Base-by-base conservation (phyloP, 2,329 filamentous ascomycete genomes). In the Fusarium concolor region DNA sequence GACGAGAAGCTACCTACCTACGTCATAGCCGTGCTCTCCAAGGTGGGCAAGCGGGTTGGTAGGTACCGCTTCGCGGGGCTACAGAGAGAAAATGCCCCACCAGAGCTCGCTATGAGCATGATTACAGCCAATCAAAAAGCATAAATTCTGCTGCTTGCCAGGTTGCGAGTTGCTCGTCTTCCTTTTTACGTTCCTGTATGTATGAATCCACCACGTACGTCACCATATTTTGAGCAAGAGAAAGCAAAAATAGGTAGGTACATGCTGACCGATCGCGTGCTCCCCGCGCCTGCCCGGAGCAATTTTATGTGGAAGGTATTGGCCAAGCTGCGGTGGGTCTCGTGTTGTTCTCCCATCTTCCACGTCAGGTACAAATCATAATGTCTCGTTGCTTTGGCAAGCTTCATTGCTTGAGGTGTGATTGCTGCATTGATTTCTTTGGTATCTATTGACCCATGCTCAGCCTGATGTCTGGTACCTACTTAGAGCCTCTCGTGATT, bases 101-200 rank as follows among this genome's bases (percentile, higher is more conserved):
- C 49, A 41, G 53, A 62, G 55, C 31, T 46, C 24, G 26, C 50
- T 12, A 31, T 37, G 31, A 52, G n/a, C 41, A 42, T n/a, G 17
- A 14, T 20, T 17, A 2, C 9, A 28, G 29, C 62, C 67, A 69
- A 69, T 67, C 37, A 56, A 4, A 12, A 20, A 11, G 31, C 56
- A 41, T 9, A 15, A 15, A n/a, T 56, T 31, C 37, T 29, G 37
- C 37, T 49, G 39, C 67, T 51, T 54, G 62, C 62, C 50, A 60
- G 67, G 67, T 41, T 59, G 46, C 22, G 69, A 70, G 60, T 57
- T 67, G 54, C 51, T 49, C 42, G 50, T 45, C 49, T 67, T 44
- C 24, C 57, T 67, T 22, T 31, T 47, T 45, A 70, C 33, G 71
- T 74, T 73, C 71, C 71, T 73, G 69, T 67, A 73, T 73, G 57